Evolutionary conservation across 768 basidiomycete genomes (phyloP).

Genomic region (Gyrodon lividus): DNA sequence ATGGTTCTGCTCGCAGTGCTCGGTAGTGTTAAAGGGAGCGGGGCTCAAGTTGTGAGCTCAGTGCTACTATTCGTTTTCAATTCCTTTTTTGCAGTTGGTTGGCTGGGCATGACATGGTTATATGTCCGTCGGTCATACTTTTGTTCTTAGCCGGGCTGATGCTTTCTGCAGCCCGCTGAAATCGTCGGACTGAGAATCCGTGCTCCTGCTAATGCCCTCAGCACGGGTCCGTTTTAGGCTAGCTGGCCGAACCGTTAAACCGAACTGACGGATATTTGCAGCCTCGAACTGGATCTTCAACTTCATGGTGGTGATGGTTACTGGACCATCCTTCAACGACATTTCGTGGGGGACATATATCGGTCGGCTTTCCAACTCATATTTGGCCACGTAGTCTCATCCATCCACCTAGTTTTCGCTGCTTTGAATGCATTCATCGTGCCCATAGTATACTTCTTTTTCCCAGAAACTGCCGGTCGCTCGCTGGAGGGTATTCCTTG

Average conservation of each 20-base stretch:
- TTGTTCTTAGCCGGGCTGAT: background rate
- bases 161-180: slow-evolving; percentile 51
- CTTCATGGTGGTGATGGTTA: slow-evolving; percentile 60
- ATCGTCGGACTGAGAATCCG: slow-evolving; percentile 61
- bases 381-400: background rate
- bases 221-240: slow-evolving; percentile 38
- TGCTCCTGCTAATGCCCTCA: slow-evolving; percentile 63
- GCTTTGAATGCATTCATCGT: slow-evolving; percentile 55
- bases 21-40: slow-evolving; percentile 49
- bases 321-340: slow-evolving; percentile 55
- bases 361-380: slow-evolving; percentile 28
- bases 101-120: slow-evolving; percentile 72
- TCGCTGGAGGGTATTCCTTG: slow-evolving; percentile 48
- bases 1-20: slow-evolving; percentile 61
- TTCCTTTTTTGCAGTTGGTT: slow-evolving; percentile 67
- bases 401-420: slow-evolving; percentile 43
- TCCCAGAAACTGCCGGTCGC: slow-evolving; percentile 60
- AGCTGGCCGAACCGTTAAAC: background rate
- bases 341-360: slow-evolving; percentile 63
- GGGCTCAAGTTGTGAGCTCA: slow-evolving; percentile 49
- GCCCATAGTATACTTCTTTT: slow-evolving; percentile 58
- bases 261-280: slow-evolving; percentile 3
- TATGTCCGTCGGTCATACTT: slow-evolving; percentile 43
- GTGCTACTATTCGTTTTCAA: slow-evolving; percentile 70
- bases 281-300: slow-evolving; percentile 56